These are phyloP conservation scores for Nemophila menziesii DNA, from an alignment of 257 asterid species.

Conservation along the genomic window DNA sequence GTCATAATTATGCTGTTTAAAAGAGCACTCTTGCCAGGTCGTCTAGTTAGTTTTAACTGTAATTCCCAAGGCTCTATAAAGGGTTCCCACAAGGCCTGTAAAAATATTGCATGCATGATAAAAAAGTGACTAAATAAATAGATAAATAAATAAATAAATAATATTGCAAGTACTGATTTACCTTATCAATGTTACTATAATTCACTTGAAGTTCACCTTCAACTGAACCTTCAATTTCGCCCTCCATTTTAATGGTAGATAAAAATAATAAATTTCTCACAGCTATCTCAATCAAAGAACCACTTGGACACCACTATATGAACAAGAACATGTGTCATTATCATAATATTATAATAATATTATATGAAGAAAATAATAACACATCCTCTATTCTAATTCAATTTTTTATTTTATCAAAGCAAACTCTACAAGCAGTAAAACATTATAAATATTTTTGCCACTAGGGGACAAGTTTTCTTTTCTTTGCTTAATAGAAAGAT, in stretches of 20 bases:
- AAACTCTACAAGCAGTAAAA: not conserved
- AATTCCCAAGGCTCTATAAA: constrained; percentile 81
- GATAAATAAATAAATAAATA: constrained; percentile 7
- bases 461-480: not conserved
- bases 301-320: constrained; percentile 59
- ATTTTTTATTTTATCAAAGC: no score
- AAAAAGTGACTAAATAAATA: constrained; percentile 3
- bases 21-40: constrained; percentile 53
- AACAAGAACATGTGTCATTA: constrained; percentile 12
- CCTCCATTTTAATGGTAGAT: constrained; percentile 31
- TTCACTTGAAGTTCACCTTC: constrained; percentile 70
- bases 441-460: no score
- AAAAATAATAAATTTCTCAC: constrained; percentile 32
- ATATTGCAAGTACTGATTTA: constrained; percentile 15
- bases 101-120: constrained; percentile 14
- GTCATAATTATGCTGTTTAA: constrained; percentile 44
- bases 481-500: not conserved
- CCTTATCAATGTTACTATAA: constrained; percentile 91
- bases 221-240: constrained; percentile 44
- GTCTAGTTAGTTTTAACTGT: constrained; percentile 45
- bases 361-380: not conserved
- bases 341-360: no score
- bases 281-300: constrained; percentile 70
- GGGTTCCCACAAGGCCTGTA: constrained; percentile 93
- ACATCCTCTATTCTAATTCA: not conserved